Evolutionary conservation across 2,329 filamentous ascomycete species (phyloP), one percentile per base, ranked within the genome.

Genomic region (Sporothrix brasiliensis): DNA sequence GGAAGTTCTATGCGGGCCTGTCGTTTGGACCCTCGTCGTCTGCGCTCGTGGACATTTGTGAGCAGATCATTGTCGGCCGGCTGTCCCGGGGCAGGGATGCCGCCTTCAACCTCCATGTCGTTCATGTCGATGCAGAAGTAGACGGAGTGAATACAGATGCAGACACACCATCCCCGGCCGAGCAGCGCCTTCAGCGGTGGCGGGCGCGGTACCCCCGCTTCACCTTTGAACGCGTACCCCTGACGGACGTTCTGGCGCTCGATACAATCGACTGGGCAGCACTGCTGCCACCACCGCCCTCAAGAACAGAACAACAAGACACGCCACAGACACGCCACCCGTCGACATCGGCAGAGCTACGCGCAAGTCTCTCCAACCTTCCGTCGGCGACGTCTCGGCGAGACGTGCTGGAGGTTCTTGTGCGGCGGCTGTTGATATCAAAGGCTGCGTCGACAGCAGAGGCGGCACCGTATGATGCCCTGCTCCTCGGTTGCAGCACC

Each of bases 401-500:
- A 21, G 95, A 99, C 77, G 82, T 97, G 5, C 80, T 89, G 39
- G 85, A 87, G 16, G 87, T 93, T 34, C 83, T 98, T 34, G 84
- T 90, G 47, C 90, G 88, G 7, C 88, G 92, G 74, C 82, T 97
- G 5, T 85, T 97, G 44, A 82, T 93, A 67, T 82, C 87, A 58
- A 82, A 88, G 58, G 91, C 92, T 11, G 84, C 86, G 72, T 79
- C 82, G 19, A 80, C 85, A 77, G 19, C 67, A 1, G 34, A 19
- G 2, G 13, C 24, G 2, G 30, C 50, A 4, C 41, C 53, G 14
- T 95, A 89, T 78, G 87, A 90, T 73, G 89, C 88, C 14, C 85
- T 98, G 54, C 80, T 98, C 1, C 90, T 95, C 79, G 94, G 92
- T 27, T 90, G 94, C 80, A 96, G 89, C 74, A 97, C 95, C 24